Conservation (phyloP, 2,329 filamentous ascomycete species). For the Monosporascus sp. region DNA sequence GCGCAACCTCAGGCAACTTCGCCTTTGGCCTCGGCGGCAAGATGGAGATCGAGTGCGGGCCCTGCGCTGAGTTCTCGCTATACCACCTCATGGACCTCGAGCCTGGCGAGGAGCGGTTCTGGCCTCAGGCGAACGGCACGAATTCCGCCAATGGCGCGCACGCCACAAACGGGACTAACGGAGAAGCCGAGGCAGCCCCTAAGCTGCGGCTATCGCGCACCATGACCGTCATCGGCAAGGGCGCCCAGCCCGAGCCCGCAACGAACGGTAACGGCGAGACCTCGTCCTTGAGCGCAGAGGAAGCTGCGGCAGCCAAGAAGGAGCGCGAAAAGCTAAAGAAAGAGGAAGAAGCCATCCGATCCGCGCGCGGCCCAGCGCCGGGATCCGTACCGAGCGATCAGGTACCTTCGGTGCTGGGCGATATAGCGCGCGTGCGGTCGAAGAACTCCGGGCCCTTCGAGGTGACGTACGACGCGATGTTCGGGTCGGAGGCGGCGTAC, state of each 20-base stretch:
- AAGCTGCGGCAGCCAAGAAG: not conserved
- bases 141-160: not conserved
- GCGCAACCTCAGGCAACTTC: conserved; percentile 49
- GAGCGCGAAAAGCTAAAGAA: not conserved
- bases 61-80: conserved; percentile 38
- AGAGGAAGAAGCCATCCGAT: conserved; percentile 2
- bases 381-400: not conserved
- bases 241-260: not conserved
- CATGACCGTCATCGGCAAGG: conserved; percentile 8
- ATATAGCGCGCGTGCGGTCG: conserved; percentile 38
- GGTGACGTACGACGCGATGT: conserved; percentile 48
- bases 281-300: not conserved
- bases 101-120: conserved; percentile 16
- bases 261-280: too few relatives aligned
- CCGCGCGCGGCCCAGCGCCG: not conserved
- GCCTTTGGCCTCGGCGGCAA: conserved; percentile 37
- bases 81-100: conserved; percentile 45
- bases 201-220: conserved; percentile 9
- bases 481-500: conserved; percentile 30
- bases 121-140: not conserved
- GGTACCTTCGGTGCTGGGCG: conserved; percentile 12
- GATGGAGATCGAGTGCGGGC: conserved; percentile 31
- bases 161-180: conserved; percentile 3
- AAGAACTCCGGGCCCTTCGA: conserved; percentile 50
- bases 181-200: conserved; percentile 1